These are phyloP conservation scores for Flaveria sonorensis DNA, from an alignment of 129 eudicot genomes.

Conservation along the genomic window DNA sequence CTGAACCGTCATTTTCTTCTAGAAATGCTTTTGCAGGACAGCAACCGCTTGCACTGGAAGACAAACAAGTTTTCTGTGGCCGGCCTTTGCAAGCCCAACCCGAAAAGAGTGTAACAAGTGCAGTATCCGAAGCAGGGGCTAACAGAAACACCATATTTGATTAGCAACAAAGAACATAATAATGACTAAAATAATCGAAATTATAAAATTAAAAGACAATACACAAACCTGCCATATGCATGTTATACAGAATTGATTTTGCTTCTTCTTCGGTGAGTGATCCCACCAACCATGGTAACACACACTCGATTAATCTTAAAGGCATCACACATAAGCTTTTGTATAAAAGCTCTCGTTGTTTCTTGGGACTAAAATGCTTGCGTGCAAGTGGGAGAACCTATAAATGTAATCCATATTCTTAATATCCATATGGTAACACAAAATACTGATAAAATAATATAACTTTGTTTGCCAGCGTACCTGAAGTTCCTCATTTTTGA, in stretches of 20 bases:
- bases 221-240: constrained; percentile 87
- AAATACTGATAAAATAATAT: not conserved
- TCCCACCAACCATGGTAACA: constrained; percentile 94
- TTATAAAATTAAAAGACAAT: constrained; percentile 1
- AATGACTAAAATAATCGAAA: not conserved
- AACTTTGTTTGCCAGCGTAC: constrained; percentile 31
- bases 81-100: constrained; percentile 99
- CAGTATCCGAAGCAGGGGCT: constrained; percentile 89
- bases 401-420: not conserved
- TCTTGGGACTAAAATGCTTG: constrained; percentile 68
- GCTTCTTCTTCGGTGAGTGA: constrained; percentile 85
- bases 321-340: constrained; percentile 98
- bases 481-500: constrained; percentile 84
- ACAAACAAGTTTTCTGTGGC: constrained; percentile 64
- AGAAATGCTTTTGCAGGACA: constrained; percentile 60
- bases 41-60: constrained; percentile 57
- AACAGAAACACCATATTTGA: constrained; percentile 34
- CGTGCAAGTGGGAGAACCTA: constrained; percentile 97
- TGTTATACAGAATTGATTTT: constrained; percentile 68
- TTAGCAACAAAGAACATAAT: constrained; percentile 17
- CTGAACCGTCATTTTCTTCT: constrained; percentile 35
- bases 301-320: constrained; percentile 84
- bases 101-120: constrained; percentile 89
- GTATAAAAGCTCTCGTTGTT: constrained; percentile 85
- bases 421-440: not conserved